Conservation (phyloP, 2,329 filamentous ascomycete genomes). For the Nemania sp. region DNA sequence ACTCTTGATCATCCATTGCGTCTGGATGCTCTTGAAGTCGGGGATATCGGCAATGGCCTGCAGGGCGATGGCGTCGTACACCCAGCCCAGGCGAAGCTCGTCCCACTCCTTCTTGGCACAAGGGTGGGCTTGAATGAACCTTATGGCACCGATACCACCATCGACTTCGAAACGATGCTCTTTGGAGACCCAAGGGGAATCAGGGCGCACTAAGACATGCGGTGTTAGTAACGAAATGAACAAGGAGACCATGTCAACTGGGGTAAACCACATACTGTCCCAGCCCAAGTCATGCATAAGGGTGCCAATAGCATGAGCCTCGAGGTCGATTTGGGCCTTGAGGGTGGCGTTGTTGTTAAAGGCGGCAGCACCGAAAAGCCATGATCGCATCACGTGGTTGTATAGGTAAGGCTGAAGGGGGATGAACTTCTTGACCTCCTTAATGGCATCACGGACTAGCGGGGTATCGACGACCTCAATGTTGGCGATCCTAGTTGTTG, state of each 20-base stretch:
- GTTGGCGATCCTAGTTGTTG: slow-evolving; percentile 24
- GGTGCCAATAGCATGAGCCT: slow-evolving; percentile 25
- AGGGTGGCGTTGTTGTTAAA: slow-evolving; percentile 30
- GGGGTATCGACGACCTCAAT: slow-evolving; percentile 28
- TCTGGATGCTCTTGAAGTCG: slow-evolving; percentile 28
- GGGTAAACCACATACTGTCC: slow-evolving; percentile 24
- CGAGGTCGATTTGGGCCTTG: slow-evolving; percentile 27
- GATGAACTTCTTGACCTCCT: slow-evolving; percentile 26
- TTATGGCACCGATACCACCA: slow-evolving; percentile 23
- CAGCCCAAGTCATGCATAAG: slow-evolving; percentile 27
- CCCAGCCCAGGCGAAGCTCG: slow-evolving; percentile 14
- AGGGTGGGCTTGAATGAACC: slow-evolving; percentile 20
- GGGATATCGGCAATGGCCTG: slow-evolving; percentile 21
- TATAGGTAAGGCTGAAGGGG: slow-evolving; percentile 31
- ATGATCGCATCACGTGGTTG: slow-evolving; percentile 27
- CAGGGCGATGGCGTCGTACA: slow-evolving; percentile 25
- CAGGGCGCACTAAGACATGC: slow-evolving; percentile 18
- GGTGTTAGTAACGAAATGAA: slow-evolving; percentile 4
- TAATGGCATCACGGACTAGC: slow-evolving; percentile 21
- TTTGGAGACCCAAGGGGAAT: slow-evolving; percentile 25
- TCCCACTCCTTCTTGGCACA: slow-evolving; percentile 19
- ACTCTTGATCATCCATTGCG: slow-evolving; percentile 27
- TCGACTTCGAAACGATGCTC: slow-evolving; percentile 27
- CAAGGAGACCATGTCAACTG: background rate
- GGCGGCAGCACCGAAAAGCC: slow-evolving; percentile 27